Conservation (phyloP, 371 early-diverging fungal species). For the Rhizopus delemar region DNA sequence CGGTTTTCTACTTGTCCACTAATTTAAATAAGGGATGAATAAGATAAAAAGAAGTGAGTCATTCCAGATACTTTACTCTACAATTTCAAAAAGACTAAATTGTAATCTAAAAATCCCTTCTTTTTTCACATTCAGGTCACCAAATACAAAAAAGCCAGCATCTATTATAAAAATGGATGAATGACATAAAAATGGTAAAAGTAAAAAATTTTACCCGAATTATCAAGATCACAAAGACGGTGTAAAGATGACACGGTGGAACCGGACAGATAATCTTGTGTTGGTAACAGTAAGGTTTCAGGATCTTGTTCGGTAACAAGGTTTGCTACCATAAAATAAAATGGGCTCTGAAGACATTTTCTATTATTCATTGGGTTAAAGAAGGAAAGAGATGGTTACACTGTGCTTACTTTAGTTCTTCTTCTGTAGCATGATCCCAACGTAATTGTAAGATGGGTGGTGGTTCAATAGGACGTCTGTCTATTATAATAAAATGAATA, state of each 20-base stretch:
- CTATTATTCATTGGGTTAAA: no score
- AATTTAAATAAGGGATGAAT: neutral
- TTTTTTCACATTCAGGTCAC: slow-evolving; percentile 83
- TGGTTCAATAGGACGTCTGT: no score
- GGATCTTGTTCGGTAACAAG: neutral
- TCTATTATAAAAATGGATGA: slow-evolving; percentile 35
- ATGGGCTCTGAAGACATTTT: no score
- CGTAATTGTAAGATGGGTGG: no score
- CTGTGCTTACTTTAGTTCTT: no score
- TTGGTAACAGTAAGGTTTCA: slow-evolving; percentile 18
- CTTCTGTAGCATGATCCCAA: no score
- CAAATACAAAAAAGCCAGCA: slow-evolving; percentile 94
- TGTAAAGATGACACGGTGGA: slow-evolving; percentile 84
- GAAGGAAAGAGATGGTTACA: no score
- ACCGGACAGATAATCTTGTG: slow-evolving; percentile 50
- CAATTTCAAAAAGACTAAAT: slow-evolving; percentile 86
- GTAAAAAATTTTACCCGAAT: slow-evolving; percentile 32
- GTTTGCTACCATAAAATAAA: no score
- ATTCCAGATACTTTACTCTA: slow-evolving; percentile 50
- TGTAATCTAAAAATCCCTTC: slow-evolving; percentile 84
- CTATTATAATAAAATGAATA: no score
- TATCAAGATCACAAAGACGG: slow-evolving; percentile 76
- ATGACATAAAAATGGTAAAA: slow-evolving; percentile 1
- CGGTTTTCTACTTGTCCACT: slow-evolving; percentile 67
- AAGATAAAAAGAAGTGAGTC: neutral